Conservation (phyloP, 1,284 basidiomycete species). For the Pholiota adiposa region DNA sequence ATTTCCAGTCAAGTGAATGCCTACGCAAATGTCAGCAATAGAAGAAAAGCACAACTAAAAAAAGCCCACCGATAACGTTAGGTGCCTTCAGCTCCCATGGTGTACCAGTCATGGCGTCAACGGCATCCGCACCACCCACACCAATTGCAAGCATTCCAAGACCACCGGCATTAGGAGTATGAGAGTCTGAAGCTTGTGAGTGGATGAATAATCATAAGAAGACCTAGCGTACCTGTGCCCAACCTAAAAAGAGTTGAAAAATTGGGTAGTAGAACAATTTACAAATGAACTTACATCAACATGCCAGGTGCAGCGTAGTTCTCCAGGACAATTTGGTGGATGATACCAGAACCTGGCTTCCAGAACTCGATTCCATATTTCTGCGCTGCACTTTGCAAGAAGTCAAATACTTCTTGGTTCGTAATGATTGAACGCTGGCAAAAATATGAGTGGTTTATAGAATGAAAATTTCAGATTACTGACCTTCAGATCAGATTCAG, state of each 20-base stretch:
- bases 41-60: not conserved
- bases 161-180: conserved; percentile 98
- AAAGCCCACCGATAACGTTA: conserved; percentile 73
- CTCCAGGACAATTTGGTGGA: conserved; percentile 99
- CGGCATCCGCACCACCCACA: conserved; percentile 98
- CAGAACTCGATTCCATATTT: conserved; percentile 98
- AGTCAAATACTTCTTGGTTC: conserved; percentile 98
- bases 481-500: conserved; percentile 82
- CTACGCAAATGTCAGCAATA: conserved; percentile 35
- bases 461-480: not conserved
- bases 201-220: conserved; percentile 10
- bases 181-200: conserved; percentile 73
- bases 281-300: conserved; percentile 63
- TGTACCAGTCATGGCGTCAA: conserved; percentile 97
- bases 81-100: conserved; percentile 99
- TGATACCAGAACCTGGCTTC: conserved; percentile 94
- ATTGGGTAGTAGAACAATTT: conserved; percentile 18
- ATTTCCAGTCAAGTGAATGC: conserved; percentile 88
- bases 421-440: conserved; percentile 80
- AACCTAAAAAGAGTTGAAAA: conserved; percentile 50
- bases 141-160: conserved; percentile 98
- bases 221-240: conserved; percentile 62
- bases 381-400: conserved; percentile 90
- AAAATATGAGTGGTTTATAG: conserved; percentile 7
- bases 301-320: conserved; percentile 93